Percentiles rank a stretch among this genome's conserved stretches.
Evolutionary conservation across 371 early-diverging fungal species (phyloP).

Genomic region (Actinomortierella wolfii): DNA sequence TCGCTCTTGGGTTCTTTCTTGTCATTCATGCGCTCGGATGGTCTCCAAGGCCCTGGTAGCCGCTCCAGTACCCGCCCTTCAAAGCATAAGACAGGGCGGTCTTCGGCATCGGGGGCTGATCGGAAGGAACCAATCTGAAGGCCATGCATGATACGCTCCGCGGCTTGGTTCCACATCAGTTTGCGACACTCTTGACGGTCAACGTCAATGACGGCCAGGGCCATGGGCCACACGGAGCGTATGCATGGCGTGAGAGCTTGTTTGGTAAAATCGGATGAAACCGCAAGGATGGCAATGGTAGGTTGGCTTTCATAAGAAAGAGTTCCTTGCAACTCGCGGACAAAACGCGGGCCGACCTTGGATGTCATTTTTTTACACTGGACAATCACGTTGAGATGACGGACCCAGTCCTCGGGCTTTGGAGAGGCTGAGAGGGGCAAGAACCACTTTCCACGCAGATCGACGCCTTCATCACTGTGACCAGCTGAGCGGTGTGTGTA

Average conservation of each 20-base stretch:
- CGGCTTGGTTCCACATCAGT: slow-evolving; percentile 44
- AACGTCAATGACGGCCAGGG: slow-evolving; percentile 32
- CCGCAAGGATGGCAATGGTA: slow-evolving; percentile 39
- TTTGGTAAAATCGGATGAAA: slow-evolving; percentile 30
- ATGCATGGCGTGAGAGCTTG: slow-evolving; percentile 24
- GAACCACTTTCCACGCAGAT: slow-evolving; percentile 45
- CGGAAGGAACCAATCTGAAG: slow-evolving; percentile 23
- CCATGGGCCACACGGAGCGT: slow-evolving; percentile 44
- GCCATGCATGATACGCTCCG: slow-evolving; percentile 42
- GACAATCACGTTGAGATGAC: slow-evolving; percentile 44
- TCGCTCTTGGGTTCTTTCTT: too few species aligned
- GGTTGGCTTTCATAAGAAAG: slow-evolving; percentile 42
- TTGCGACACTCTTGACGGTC: slow-evolving; percentile 17
- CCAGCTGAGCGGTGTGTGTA: slow-evolving; percentile 45
- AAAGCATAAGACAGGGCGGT: slow-evolving; percentile 29
- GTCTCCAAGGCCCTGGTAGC: slow-evolving; percentile 24
- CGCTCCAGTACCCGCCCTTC: slow-evolving; percentile 16
- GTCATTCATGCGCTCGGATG: too few species aligned
- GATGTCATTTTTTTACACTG: slow-evolving; percentile 28
- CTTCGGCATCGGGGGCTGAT: too few species aligned
- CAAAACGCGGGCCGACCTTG: slow-evolving; percentile 34
- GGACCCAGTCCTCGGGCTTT: slow-evolving; percentile 26
- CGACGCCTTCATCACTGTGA: slow-evolving; percentile 28
- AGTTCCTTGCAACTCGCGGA: slow-evolving; percentile 41
- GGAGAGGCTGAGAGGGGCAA: slow-evolving; percentile 29